These are phyloP conservation scores for Tetrapyrgos nigripes DNA, from an alignment of 1,284 basidiomycete genomes.

Conservation along the genomic window DNA sequence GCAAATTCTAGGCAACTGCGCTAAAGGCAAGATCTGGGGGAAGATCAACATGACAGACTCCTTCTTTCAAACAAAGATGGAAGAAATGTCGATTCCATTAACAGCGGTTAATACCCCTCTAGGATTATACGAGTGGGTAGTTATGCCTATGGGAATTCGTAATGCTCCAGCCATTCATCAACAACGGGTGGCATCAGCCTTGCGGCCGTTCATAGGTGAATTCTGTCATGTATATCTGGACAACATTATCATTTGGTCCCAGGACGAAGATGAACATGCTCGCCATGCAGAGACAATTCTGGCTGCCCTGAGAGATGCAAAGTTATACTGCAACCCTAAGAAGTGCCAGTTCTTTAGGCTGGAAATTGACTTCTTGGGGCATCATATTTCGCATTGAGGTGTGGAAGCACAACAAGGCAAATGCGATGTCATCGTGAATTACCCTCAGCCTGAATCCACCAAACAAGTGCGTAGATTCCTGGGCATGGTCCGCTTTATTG, in stretches of 20 bases:
- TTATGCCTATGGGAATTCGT: constrained; percentile 41
- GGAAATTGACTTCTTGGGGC: constrained; percentile 40
- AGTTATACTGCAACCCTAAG: constrained; percentile 32
- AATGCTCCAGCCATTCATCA: constrained; percentile 40
- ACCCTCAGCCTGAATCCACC: no score
- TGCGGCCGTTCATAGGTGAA: constrained; percentile 22
- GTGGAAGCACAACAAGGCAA: no score
- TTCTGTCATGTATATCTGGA: constrained; percentile 25
- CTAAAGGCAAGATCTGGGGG: no score
- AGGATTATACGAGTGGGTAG: constrained; percentile 39
- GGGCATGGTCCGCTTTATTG: constrained; percentile 42
- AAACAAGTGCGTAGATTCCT: no score
- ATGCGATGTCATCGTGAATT: no score
- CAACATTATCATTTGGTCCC: constrained; percentile 45
- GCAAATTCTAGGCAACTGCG: no score
- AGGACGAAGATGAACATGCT: constrained; percentile 37
- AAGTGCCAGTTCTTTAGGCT: constrained; percentile 37
- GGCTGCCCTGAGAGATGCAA: constrained; percentile 21
- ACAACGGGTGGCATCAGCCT: constrained; percentile 30
- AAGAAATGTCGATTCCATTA: constrained; percentile 35
- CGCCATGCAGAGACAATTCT: constrained; percentile 34
- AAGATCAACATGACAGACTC: no score
- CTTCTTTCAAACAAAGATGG: constrained; percentile 41
- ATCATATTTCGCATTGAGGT: constrained; percentile 35
- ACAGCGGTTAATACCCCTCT: constrained; percentile 37